A percentile compares a stretch with the other conserved stretches of the same genome.
Evolutionary conservation across 208 protist genomes (phyloP).

Genomic region (Trypanosomatidae sp.): DNA sequence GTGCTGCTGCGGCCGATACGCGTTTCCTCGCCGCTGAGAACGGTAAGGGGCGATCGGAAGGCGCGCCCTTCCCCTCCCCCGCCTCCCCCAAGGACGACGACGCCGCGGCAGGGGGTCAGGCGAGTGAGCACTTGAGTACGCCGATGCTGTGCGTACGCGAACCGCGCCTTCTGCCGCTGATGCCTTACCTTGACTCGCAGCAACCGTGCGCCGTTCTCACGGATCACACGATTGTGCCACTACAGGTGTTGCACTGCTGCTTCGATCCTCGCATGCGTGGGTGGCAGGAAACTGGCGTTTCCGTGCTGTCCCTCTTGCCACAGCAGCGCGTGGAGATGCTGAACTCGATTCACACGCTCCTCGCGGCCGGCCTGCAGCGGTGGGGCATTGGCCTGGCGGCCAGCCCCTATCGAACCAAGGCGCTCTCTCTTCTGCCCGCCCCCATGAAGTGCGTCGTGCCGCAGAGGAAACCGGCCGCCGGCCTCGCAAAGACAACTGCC

Average conservation of each 20-base stretch:
- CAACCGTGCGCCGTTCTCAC: constrained; percentile 79
- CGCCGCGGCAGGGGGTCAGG: not conserved
- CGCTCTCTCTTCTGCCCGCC: constrained; percentile 59
- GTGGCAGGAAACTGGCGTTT: constrained; percentile 71
- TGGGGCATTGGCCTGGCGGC: constrained; percentile 70
- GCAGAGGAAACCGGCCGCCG: not conserved
- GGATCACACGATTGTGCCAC: constrained; percentile 58
- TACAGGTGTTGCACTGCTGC: constrained; percentile 90
- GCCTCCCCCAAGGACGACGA: not conserved
- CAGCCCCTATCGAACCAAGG: constrained; percentile 41
- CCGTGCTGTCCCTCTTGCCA: constrained; percentile 76
- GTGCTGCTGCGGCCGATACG: not conserved
- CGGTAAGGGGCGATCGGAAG: not conserved
- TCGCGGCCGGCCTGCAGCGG: constrained; percentile 39
- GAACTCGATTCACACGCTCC: constrained; percentile 26
- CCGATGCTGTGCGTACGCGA: constrained; percentile 19
- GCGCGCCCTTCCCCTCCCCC: too few relatives aligned
- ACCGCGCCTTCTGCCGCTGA: constrained; percentile 38
- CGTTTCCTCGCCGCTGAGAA: constrained; percentile 1
- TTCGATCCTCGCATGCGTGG: constrained; percentile 70
- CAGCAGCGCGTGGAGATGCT: constrained; percentile 56
- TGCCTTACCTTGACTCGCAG: constrained; percentile 49
- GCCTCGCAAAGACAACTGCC: constrained; percentile 3
- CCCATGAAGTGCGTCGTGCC: constrained; percentile 38
- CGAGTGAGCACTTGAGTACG: not conserved